phyloP scores from a whole-genome alignment of 2,329 filamentous ascomycete genomes.

The Trichoderma afroharzianum region DNA sequence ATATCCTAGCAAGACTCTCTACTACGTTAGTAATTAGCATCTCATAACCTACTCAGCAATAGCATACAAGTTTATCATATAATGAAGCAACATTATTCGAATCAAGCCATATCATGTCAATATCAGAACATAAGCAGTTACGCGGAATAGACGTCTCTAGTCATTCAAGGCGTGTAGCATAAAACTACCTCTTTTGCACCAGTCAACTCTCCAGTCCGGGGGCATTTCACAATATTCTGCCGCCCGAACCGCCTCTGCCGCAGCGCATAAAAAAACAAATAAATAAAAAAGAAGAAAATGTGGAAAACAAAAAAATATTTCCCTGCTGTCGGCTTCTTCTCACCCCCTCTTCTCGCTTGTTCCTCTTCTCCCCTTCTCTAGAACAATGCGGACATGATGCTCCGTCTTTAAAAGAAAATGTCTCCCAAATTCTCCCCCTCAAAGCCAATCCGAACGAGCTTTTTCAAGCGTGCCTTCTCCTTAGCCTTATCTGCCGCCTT shows the following conservation, averaged over 20 bases:
- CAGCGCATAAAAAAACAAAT: conserved; percentile 5
- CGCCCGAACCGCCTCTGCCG: conserved; percentile 29
- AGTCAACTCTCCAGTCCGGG: conserved; percentile 6
- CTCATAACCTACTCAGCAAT: not conserved
- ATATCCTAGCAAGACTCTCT: conserved; percentile 7
- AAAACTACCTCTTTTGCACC: not conserved
- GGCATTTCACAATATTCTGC: conserved; percentile 67
- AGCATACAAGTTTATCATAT: not conserved
- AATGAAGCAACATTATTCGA: not conserved
- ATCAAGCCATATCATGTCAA: not conserved
- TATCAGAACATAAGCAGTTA: not conserved
- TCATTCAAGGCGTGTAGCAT: not conserved
- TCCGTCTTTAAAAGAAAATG: conserved; percentile 53
- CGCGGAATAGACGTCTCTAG: not conserved
- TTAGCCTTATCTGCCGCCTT: conserved; percentile 64
- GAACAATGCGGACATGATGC: too few species aligned
- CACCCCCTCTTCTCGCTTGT: not conserved
- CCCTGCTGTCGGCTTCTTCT: conserved; percentile 3
- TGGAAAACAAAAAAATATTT: not conserved
- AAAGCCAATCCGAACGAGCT: conserved; percentile 75
- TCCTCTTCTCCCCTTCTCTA: not conserved
- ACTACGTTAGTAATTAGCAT: not conserved
- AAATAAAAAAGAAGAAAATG: conserved; percentile 13
- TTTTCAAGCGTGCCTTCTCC: conserved; percentile 69
- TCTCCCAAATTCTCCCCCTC: conserved; percentile 82